Evolutionary conservation across 2,329 filamentous ascomycete genomes (phyloP), one percentile per base, ranked within the genome.

Genomic region (Alternaria viburni): DNA sequence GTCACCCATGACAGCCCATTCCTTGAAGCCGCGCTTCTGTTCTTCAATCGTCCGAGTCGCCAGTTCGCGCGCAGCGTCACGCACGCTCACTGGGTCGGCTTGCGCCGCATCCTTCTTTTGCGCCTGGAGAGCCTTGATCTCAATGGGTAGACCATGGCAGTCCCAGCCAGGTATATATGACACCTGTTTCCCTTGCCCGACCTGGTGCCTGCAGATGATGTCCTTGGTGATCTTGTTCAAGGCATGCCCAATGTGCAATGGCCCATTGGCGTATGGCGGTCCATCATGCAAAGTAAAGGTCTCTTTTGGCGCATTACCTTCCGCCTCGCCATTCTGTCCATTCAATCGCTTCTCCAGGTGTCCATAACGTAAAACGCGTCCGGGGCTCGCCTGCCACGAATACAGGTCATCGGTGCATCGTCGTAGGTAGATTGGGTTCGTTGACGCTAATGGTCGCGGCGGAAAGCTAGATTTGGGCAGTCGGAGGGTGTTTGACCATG

Each of bases 171-270:
- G 96, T 15, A 93, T 85, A 75, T 96, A 99, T 43, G 89, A 85
- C 32, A 98, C 90, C 66, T 88, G 86, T 70, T 87, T 90, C 17
- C 93, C 96, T 75, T 90, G 87, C 64, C 92, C 89, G 64, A 98
- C 83, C 81, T 97, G 89, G 65, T 91, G 89, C 44, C 96, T 88
- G 71, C 93, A 86, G 65, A 97, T 92, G 74, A 98, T 92, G 81
- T 99, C 96, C 83, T 99, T 99, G 63, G 97, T 85, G 71, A 98
- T 91, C 82, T 99, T 99, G 81, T 99, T 99, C 76, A 99, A 84
- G 36, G 96, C 93, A 84, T 99, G 96, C 3, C 96, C 96, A 64
- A 96, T 89, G 76, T 99, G 96, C 10, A 99, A 86, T 47, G 87
- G 87, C 13, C 96, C 96, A 82, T 99, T 99, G 67, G 96, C 96